Conservation (phyloP, 495 filamentous ascomycete genomes). For the Penicillium ochrochloron region DNA sequence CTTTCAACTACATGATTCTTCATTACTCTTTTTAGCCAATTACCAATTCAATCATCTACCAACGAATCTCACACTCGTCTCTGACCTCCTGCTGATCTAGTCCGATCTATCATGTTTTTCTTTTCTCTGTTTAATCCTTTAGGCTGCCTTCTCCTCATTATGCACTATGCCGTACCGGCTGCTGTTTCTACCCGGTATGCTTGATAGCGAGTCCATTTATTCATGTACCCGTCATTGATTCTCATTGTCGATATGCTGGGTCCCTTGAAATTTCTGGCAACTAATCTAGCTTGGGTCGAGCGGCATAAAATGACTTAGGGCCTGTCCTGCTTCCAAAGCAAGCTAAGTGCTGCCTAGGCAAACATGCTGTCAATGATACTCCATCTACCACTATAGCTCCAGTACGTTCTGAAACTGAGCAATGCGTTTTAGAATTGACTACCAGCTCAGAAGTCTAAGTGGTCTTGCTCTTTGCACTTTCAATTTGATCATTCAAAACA, state of each 20-base stretch:
- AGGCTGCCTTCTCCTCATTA: neutral
- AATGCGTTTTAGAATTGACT: too few species aligned
- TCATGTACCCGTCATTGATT: neutral
- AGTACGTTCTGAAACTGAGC: too few species aligned
- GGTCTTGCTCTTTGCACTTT: too few species aligned
- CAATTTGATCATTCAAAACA: too few species aligned
- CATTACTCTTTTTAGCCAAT: conserved; percentile 38
- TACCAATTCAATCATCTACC: conserved; percentile 45
- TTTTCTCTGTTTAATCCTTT: neutral
- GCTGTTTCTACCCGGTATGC: neutral
- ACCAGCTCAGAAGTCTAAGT: too few species aligned
- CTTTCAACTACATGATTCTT: conserved; percentile 43
- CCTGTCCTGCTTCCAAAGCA: conserved; percentile 8
- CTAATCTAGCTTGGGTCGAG: neutral
- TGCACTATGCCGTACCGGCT: neutral
- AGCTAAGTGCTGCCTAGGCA: conserved; percentile 5
- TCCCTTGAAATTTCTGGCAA: neutral
- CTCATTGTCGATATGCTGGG: neutral
- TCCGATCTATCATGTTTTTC: conserved; percentile 10
- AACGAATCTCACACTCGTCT: conserved; percentile 30
- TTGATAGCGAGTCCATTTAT: neutral
- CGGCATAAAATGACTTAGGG: neutral
- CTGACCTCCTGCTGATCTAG: neutral
- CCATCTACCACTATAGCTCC: neutral
- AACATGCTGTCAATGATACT: neutral